Conservation (phyloP, 2,329 filamentous ascomycete species). For the Venturia asperata region DNA sequence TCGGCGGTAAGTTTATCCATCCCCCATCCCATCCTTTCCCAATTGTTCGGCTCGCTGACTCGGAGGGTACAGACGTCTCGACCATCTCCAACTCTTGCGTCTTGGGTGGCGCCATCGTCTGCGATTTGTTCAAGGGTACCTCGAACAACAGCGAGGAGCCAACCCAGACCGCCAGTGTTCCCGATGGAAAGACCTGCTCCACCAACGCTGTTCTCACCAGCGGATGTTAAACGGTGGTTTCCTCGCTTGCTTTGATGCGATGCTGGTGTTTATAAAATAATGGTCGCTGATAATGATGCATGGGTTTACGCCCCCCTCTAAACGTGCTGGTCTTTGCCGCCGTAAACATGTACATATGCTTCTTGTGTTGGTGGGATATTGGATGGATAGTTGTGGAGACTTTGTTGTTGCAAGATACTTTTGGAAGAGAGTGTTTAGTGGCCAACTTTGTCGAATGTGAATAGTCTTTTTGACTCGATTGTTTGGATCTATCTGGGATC, state of each 20-base stretch:
- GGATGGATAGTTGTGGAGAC: neutral
- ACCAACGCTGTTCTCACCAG: slow-evolving; percentile 20
- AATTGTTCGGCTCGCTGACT: neutral
- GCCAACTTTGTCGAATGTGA: neutral
- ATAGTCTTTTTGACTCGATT: too few relatives aligned
- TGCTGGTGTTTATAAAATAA: neutral
- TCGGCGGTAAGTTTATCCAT: slow-evolving; percentile 26
- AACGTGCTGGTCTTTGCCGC: neutral
- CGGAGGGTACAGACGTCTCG: slow-evolving; percentile 23
- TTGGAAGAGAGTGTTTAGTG: neutral
- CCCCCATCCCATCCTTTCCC: neutral
- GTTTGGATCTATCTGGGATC: too few relatives aligned
- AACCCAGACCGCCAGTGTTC: slow-evolving; percentile 26
- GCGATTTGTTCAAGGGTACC: slow-evolving; percentile 26
- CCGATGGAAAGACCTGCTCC: slow-evolving; percentile 28
- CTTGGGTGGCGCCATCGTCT: slow-evolving; percentile 6
- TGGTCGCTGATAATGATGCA: neutral
- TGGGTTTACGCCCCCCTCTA: neutral
- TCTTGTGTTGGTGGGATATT: neutral
- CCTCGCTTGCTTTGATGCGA: neutral
- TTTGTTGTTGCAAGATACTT: neutral
- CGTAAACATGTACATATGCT: neutral
- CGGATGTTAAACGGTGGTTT: neutral
- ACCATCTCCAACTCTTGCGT: slow-evolving; percentile 26
- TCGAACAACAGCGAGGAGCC: slow-evolving; percentile 27